A percentile compares a stretch with the other conserved stretches of the same genome.
Conservation (phyloP, 768 basidiomycete species). For the Suillus lakei region DNA sequence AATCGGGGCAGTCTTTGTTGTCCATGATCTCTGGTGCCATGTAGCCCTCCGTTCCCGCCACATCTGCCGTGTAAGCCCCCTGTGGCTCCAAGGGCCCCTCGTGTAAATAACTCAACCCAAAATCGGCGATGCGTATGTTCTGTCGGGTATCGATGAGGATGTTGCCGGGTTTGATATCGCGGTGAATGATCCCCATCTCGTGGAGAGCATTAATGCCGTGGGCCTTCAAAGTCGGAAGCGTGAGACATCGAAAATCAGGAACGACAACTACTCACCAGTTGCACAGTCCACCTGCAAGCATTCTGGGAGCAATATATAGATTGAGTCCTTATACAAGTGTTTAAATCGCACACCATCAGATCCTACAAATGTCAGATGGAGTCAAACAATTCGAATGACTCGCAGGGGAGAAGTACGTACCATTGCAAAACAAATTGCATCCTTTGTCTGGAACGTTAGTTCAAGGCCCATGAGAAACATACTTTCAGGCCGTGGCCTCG, state of each 20-base stretch:
- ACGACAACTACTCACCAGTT: slow-evolving; percentile 36
- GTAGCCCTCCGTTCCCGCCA: no score
- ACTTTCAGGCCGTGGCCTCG: slow-evolving; percentile 25
- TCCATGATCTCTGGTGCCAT: no score
- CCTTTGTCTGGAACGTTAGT: slow-evolving; percentile 37
- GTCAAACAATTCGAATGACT: not conserved
- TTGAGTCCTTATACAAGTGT: slow-evolving; percentile 29
- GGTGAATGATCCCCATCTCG: no score
- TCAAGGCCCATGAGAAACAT: slow-evolving; percentile 45
- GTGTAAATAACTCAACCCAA: no score
- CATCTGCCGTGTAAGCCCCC: no score
- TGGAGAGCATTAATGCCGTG: no score
- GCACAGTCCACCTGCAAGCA: slow-evolving; percentile 38
- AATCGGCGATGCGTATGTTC: no score
- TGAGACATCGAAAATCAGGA: not conserved
- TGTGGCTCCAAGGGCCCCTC: no score
- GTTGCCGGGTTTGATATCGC: no score
- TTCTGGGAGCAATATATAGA: slow-evolving; percentile 15
- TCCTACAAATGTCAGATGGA: slow-evolving; percentile 29
- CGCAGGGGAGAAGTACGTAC: slow-evolving; percentile 34
- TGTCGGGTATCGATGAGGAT: no score
- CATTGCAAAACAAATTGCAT: slow-evolving; percentile 43
- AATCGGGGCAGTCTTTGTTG: no score
- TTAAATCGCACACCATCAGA: slow-evolving; percentile 44
- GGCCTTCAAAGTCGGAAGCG: no score